phyloP scores from a whole-genome alignment of 306 rosid species.

The Ormosia semicastrata region DNA sequence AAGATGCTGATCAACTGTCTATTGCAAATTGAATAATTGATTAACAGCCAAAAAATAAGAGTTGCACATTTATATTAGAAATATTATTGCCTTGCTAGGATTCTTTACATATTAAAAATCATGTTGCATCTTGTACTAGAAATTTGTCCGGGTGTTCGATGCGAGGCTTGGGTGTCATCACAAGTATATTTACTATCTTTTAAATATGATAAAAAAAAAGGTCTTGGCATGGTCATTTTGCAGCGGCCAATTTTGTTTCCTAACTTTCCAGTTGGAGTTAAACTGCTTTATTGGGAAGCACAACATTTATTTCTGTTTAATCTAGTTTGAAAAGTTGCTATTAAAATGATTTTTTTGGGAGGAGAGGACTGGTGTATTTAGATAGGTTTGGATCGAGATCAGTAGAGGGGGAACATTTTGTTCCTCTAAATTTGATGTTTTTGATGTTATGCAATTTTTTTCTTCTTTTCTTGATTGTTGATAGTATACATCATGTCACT shows the following conservation, averaged over 20 bases:
- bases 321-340: not conserved
- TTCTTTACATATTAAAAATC: not conserved
- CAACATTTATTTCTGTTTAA: not conserved
- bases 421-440: not conserved
- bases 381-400: not conserved
- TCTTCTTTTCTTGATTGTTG: not conserved
- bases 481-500: not conserved
- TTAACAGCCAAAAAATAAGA: not conserved
- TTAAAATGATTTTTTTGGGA: not conserved
- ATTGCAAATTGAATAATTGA: not conserved
- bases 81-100: not conserved
- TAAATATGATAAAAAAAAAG: too few relatives aligned
- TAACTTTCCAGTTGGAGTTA: not conserved
- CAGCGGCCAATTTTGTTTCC: not conserved
- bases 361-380: not conserved
- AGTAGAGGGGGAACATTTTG: not conserved
- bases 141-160: not conserved
- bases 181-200: not conserved
- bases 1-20: not conserved
- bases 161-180: not conserved
- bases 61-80: not conserved
- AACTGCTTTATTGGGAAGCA: not conserved
- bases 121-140: not conserved
- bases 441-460: not conserved
- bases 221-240: not conserved